A percentile compares a stretch with the other conserved stretches of the same genome.
Conservation (phyloP, 2,329 filamentous ascomycete genomes). For the Fusarium sp. region DNA sequence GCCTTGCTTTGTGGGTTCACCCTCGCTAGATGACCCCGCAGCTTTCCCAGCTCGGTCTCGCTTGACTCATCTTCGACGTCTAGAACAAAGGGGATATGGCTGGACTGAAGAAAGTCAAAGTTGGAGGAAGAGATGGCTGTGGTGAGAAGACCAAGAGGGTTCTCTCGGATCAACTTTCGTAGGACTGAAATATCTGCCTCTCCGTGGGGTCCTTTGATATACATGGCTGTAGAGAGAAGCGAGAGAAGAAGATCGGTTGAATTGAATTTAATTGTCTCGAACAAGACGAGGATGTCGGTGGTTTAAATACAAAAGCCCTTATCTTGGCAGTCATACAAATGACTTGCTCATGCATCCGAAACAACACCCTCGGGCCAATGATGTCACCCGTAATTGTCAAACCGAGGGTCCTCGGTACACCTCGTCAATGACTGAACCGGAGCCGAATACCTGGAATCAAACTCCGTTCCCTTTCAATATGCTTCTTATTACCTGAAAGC, state of each 20-base stretch:
- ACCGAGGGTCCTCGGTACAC: not conserved
- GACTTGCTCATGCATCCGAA: not conserved
- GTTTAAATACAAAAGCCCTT: not conserved
- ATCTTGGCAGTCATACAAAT: not conserved
- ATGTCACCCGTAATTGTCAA: not conserved
- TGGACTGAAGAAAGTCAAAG: constrained; percentile 62
- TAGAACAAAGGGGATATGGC: constrained; percentile 67
- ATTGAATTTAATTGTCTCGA: too few relatives aligned
- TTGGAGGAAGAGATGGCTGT: constrained; percentile 63
- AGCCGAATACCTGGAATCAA: constrained; percentile 27
- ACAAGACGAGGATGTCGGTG: not conserved
- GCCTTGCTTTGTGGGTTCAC: constrained; percentile 70
- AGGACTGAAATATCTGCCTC: constrained; percentile 60
- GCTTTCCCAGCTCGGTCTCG: constrained; percentile 51
- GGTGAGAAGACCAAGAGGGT: constrained; percentile 69
- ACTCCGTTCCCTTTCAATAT: not conserved
- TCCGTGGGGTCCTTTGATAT: constrained; percentile 62
- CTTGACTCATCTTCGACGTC: constrained; percentile 56
- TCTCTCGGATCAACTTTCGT: constrained; percentile 63
- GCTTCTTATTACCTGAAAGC: constrained; percentile 17
- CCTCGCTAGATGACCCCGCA: constrained; percentile 69
- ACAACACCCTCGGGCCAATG: constrained; percentile 4
- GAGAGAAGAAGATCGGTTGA: not conserved
- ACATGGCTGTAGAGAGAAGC: constrained; percentile 63
- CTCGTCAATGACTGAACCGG: not conserved